These are phyloP conservation scores for Vararia minispora DNA, from an alignment of 768 basidiomycete genomes.

Conservation along the genomic window DNA sequence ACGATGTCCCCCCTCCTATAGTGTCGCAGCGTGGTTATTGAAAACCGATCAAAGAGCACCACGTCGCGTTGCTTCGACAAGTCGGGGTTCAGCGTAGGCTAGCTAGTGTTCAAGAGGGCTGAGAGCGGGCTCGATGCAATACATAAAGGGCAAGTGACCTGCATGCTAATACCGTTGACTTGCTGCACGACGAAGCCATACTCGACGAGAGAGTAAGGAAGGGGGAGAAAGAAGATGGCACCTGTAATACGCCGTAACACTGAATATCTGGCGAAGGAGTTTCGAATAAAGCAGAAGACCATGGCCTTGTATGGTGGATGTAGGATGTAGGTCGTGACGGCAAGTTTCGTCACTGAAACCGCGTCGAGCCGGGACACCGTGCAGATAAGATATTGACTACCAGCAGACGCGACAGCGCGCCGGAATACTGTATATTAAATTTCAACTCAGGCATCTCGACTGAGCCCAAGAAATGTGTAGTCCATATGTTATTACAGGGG, in stretches of 20 bases:
- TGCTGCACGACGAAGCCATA: slow-evolving; percentile 6
- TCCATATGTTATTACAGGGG: too few relatives aligned
- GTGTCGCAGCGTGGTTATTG: slow-evolving; percentile 4
- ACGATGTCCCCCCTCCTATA: slow-evolving; percentile 13
- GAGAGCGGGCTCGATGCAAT: neutral
- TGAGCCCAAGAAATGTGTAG: too few relatives aligned
- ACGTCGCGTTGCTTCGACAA: slow-evolving; percentile 9
- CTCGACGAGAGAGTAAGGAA: slow-evolving; percentile 6
- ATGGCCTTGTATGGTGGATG: too few relatives aligned
- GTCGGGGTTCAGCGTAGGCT: slow-evolving; percentile 14
- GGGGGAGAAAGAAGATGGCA: slow-evolving; percentile 11
- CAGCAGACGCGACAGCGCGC: too few relatives aligned
- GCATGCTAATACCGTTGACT: slow-evolving; percentile 14
- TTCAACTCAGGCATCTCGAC: too few relatives aligned
- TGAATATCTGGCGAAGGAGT: neutral
- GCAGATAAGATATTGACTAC: too few relatives aligned
- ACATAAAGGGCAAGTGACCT: slow-evolving; percentile 3
- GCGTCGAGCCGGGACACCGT: too few relatives aligned
- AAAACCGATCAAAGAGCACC: slow-evolving; percentile 11
- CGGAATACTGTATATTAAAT: too few relatives aligned
- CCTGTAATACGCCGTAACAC: slow-evolving; percentile 1
- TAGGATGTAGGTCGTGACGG: too few relatives aligned
- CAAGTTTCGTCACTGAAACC: too few relatives aligned
- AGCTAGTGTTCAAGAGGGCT: slow-evolving; percentile 5
- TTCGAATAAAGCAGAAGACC: too few relatives aligned